phyloP scores from a whole-genome alignment of 2,329 filamentous ascomycete genomes.

The Paecilomyces formosus region DNA sequence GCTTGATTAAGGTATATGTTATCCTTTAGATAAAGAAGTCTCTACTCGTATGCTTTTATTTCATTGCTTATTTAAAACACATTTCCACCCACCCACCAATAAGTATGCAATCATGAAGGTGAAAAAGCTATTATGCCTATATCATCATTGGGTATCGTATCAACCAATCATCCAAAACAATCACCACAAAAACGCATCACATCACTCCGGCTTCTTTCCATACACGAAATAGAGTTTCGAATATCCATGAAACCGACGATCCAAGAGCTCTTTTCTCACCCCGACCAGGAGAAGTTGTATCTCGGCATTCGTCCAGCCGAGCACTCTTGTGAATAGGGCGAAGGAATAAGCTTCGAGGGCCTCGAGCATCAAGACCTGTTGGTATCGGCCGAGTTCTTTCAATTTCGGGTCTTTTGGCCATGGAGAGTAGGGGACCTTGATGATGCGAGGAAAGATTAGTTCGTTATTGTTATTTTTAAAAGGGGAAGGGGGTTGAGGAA shows the following conservation, averaged over 20 bases:
- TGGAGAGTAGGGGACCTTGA: conserved; percentile 11
- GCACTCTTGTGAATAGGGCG: conserved; percentile 19
- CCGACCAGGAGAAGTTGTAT: conserved; percentile 23
- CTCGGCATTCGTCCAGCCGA: conserved; percentile 22
- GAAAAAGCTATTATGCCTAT: not conserved
- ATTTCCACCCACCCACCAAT: no score
- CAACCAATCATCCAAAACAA: not conserved
- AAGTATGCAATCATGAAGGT: no score
- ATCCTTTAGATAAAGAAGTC: no score
- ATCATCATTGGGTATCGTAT: not conserved
- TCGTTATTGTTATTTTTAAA: not conserved
- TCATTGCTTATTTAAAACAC: no score
- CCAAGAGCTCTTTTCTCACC: conserved; percentile 22
- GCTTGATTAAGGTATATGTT: no score
- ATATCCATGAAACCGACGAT: conserved; percentile 25
- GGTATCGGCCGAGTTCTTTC: conserved; percentile 40
- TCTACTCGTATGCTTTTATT: no score
- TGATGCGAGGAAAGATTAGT: not conserved
- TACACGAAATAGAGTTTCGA: conserved; percentile 10
- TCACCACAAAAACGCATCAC: not conserved
- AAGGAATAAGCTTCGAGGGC: conserved; percentile 16
- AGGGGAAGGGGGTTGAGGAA: no score
- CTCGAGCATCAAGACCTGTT: conserved; percentile 13
- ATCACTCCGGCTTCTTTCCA: conserved; percentile 4
- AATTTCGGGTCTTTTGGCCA: conserved; percentile 38